A percentile compares a stretch with the other conserved stretches of the same genome.
Evolutionary conservation across 2,329 filamentous ascomycete species (phyloP).

Genomic region (Colletotrichum sp.): DNA sequence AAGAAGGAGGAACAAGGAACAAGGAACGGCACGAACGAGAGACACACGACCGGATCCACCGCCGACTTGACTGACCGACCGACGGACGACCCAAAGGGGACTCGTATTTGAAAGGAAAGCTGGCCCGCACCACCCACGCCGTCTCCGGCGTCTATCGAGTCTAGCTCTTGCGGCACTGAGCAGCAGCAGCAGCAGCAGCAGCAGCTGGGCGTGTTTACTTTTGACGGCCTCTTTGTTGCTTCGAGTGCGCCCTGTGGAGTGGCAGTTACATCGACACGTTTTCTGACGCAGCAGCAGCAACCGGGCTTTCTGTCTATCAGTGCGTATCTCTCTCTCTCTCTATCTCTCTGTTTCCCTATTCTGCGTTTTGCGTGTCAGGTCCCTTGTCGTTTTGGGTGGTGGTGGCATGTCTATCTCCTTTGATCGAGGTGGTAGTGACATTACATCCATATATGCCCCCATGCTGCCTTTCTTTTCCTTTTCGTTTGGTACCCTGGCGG

Average conservation of each 20-base stretch:
- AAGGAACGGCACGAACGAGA: neutral
- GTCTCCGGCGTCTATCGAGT: neutral
- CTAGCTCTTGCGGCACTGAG: neutral
- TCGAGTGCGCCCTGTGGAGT: neutral
- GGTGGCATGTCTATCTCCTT: neutral
- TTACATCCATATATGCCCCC: neutral
- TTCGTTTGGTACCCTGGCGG: neutral
- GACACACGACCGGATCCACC: neutral
- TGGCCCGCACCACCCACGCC: neutral
- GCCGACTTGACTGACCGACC: neutral
- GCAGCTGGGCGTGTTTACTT: neutral
- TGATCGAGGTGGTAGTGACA: neutral
- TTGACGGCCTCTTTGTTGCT: neutral
- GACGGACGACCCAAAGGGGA: neutral
- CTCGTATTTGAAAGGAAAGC: neutral
- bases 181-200: neutral
- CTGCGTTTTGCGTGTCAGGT: neutral
- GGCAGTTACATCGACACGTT: neutral
- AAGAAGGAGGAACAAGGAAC: neutral
- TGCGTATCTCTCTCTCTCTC: neutral
- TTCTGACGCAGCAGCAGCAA: neutral
- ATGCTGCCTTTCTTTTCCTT: neutral
- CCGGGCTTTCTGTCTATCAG: neutral
- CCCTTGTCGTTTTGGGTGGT: neutral
- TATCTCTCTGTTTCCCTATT: neutral